Evolutionary conservation across 2,329 filamentous ascomycete species (phyloP), one percentile per base, ranked within the genome.

Genomic region (Pseudogymnoascus sp.): DNA sequence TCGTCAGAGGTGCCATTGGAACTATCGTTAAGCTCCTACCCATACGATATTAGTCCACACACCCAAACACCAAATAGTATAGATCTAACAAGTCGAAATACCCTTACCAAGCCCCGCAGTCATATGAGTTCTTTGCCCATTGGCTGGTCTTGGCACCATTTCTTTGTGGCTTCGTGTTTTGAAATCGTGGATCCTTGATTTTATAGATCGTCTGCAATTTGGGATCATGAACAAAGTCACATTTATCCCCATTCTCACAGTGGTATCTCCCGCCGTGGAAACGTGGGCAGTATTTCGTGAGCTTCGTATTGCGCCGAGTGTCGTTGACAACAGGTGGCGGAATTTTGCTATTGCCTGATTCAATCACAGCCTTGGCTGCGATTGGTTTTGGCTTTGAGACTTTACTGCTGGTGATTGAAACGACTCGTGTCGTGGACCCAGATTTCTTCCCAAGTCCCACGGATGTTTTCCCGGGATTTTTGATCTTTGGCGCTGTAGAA

Each of bases 81-180:
- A 30, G 2, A 23, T 28, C 12, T 48, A 13, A 30, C 21, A 52
- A 52, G 15, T 52, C 45, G 26, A 52, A 52, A 52, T 52, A 5
- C 26, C 45, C 45, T 52, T 52, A 52, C 45, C 45, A 52, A 52
- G 45, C 45, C 26, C 45, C 45, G 45, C 45, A 52, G 45, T 52
- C 45, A 52, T 52, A 52, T 52, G 45, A 52, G 45, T 52, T 52
- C 19, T 52, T 52, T 18, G 45, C 45, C 45, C 45, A 52, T 5
- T 52, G 45, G 45, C 45, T 30, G 45, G 45, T 52, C 45, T 52
- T 52, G 45, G 45, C 45, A 33, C 45, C 45, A 3, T 48, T 15
- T 33, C 45, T 52, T 9, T 26, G 45, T 30, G 45, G 45, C 26
- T 52, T 52, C 15, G n/a, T 19, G 6, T 33, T 52, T 52, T 52